phyloP scores from a whole-genome alignment of 139 green algal genomes.

The Haematococcus lacustris region DNA sequence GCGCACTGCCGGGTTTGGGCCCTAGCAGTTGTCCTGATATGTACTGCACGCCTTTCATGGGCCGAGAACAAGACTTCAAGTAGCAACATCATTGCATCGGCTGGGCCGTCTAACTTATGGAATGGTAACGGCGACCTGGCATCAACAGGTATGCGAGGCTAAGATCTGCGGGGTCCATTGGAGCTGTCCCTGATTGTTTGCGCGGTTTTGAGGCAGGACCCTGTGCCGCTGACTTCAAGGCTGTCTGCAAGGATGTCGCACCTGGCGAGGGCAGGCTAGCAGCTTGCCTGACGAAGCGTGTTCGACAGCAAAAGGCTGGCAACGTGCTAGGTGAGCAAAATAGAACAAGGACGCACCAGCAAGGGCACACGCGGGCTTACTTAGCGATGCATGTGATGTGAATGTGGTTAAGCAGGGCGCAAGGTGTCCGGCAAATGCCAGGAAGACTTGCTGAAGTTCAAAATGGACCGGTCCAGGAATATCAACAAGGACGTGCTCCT shows the following conservation, averaged over 20 bases:
- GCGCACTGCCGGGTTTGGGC: no score
- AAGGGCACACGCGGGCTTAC: no score
- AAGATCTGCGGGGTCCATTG: no score
- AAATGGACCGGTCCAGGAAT: slow-evolving; percentile 44
- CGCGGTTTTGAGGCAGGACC: no score
- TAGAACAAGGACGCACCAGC: no score
- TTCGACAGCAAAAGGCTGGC: slow-evolving; percentile 26
- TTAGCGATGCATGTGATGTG: background rate
- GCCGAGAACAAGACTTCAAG: no score
- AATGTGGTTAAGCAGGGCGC: slow-evolving; percentile 21
- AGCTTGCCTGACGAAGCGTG: slow-evolving; percentile 33
- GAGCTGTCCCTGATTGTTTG: no score
- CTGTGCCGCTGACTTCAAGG: slow-evolving; percentile 32
- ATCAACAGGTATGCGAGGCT: background rate
- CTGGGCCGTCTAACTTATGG: slow-evolving; percentile 23
- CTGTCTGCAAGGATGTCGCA: slow-evolving; percentile 41
- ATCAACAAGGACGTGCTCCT: slow-evolving; percentile 76
- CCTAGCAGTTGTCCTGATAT: no score
- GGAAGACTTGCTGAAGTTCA: slow-evolving; percentile 31
- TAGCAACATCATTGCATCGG: slow-evolving; percentile 35
- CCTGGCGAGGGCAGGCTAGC: slow-evolving; percentile 35
- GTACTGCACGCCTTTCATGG: no score
- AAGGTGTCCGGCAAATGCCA: slow-evolving; percentile 39
- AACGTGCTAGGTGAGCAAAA: slow-evolving; percentile 32
- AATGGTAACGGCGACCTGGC: slow-evolving; percentile 24